Evolutionary conservation across 148 eudicot genomes (phyloP), one percentile per base, ranked within the genome.

Genomic region (Agrostemma githago): DNA sequence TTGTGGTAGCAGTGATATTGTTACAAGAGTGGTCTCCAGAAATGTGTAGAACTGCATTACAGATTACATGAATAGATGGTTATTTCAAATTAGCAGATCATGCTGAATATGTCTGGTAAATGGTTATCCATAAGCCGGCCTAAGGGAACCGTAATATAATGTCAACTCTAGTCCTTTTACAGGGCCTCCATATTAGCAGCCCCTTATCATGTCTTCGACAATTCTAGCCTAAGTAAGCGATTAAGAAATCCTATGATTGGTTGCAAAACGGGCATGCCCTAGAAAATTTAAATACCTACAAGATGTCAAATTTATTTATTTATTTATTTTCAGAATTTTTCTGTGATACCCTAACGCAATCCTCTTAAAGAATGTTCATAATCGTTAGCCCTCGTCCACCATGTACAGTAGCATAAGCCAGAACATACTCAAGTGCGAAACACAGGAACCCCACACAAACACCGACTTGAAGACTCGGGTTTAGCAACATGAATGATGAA

Each of bases 21-120:
- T 83, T 70, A 89, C 99, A 57, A 96, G 82, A 74, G 86, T 85
- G 16, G 99, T 96, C 83, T 96, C 97, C 42, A 96, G 85, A 76
- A 96, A 89, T 4, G 99, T 92, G 86, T 96, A 96, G 86, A 96
- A 88, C 99, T 96, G 97, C 88, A 84, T 51, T 16, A 39, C n/a
- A 73, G 37, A 26, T 26, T 53, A 73, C 51, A 59, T n/a, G n/a
- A 8, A 62, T 53, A 26, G 14, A 41, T 4, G 34, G 16, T 12
- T n/a, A 12, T 8, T n/a, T 6, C 14, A 51, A 51, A 11, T 51
- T 51, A 51, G 56, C 56, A 51, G 56, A 4, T 51, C 14, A 51
- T 51, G 0, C 4, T 51, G 56, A 51, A 10, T 51, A 15, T 51
- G 56, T 51, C 9, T 1, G 56, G 8, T 51, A 51, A 51, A 2